Evolutionary conservation across 805 yeast genomes (phyloP).

Genomic region (Tetrapisispora pingtungensis): DNA sequence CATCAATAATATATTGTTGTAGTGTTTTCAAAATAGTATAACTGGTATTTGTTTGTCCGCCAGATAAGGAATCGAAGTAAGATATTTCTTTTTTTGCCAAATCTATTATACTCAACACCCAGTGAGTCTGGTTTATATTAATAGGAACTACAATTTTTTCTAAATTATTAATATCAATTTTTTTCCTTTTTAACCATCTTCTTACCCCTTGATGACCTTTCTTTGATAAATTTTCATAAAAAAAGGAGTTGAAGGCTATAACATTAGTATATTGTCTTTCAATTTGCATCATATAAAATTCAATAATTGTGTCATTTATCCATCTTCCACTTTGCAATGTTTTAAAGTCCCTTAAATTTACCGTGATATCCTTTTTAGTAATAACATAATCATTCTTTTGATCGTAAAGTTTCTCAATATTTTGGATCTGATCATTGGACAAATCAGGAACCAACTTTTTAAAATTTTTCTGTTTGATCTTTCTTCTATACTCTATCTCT

Average conservation of each 20-base stretch:
- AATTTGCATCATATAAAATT: slow-evolving; percentile 49
- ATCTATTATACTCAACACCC: slow-evolving; percentile 83
- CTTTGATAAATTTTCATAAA: slow-evolving; percentile 57
- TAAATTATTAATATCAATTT: slow-evolving; percentile 51
- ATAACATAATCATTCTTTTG: slow-evolving; percentile 21
- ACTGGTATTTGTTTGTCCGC: slow-evolving; percentile 30
- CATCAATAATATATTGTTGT: slow-evolving; percentile 54
- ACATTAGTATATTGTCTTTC: slow-evolving; percentile 31
- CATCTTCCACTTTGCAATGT: slow-evolving; percentile 65
- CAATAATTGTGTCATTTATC: slow-evolving; percentile 89
- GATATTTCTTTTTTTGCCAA: slow-evolving; percentile 46
- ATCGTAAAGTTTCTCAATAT: slow-evolving; percentile 22
- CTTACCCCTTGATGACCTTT: slow-evolving; percentile 76
- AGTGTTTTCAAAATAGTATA: slow-evolving; percentile 36
- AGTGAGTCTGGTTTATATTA: slow-evolving; percentile 71
- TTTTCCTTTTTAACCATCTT: slow-evolving; percentile 75
- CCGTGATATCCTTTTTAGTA: slow-evolving; percentile 1
- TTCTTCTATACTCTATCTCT: slow-evolving; percentile 23
- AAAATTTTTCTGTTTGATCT: slow-evolving; percentile 3
- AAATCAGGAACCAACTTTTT: slow-evolving; percentile 21
- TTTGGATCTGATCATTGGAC: slow-evolving; percentile 11
- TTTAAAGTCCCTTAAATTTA: slow-evolving; percentile 46
- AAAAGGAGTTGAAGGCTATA: slow-evolving; percentile 81
- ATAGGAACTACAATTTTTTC: slow-evolving; percentile 73
- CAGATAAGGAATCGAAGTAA: slow-evolving; percentile 66